A percentile compares a stretch with the other conserved stretches of the same genome.
Conservation (phyloP, 208 protist genomes). For the Leishmania braziliensis region DNA sequence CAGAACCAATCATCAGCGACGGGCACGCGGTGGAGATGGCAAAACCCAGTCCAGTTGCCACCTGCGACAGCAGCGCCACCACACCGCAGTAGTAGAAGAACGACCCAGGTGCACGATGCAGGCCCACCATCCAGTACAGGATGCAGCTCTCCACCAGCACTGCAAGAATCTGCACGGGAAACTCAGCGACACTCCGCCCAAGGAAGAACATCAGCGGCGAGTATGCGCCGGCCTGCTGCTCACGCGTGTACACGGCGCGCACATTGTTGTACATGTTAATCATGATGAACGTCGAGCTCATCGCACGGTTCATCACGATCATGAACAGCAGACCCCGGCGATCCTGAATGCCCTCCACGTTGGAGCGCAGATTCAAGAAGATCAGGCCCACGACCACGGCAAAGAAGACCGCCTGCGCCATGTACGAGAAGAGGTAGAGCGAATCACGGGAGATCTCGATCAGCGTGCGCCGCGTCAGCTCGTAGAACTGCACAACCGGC, state of each 20-base stretch:
- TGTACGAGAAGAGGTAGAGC: constrained; percentile 48
- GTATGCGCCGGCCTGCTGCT: constrained; percentile 74
- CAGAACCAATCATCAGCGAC: constrained; percentile 43
- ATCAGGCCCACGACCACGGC: constrained; percentile 66
- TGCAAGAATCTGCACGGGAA: constrained; percentile 55
- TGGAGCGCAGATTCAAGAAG: constrained; percentile 61
- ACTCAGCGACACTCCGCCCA: constrained; percentile 43
- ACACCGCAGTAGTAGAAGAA: constrained; percentile 75
- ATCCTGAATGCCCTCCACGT: constrained; percentile 62
- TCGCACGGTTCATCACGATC: constrained; percentile 57
- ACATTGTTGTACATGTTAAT: constrained; percentile 52
- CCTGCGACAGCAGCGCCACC: constrained; percentile 47
- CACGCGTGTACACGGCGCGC: constrained; percentile 61
- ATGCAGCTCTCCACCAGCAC: constrained; percentile 48
- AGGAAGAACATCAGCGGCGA: constrained; percentile 62
- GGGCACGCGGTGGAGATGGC: constrained; percentile 45
- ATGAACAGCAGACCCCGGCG: constrained; percentile 73
- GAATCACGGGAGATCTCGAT: constrained; percentile 50
- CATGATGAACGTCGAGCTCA: constrained; percentile 61
- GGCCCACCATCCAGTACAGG: constrained; percentile 67
- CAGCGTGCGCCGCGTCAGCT: constrained; percentile 45
- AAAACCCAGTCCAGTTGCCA: constrained; percentile 61
- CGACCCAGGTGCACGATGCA: constrained; percentile 36
- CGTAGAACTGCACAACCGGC: constrained; percentile 52
- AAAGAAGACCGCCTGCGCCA: constrained; percentile 67